Evolutionary conservation across 768 basidiomycete genomes (phyloP), one percentile per base, ranked within the genome.

Genomic region (Collybia nuda): DNA sequence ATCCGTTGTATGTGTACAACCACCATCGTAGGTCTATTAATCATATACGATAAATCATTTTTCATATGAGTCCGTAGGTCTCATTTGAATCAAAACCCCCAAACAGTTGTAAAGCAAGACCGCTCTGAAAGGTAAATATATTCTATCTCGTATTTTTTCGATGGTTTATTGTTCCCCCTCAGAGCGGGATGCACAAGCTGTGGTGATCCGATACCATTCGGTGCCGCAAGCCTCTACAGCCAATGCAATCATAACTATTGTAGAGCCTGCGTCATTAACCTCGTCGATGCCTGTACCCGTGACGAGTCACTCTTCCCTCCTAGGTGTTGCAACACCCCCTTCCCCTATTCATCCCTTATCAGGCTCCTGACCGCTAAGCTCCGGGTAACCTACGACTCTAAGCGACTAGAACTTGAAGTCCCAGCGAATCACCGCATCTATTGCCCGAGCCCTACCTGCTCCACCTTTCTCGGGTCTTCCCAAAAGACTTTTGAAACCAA

Each of bases 231-330:
- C 2, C 67, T 78, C n/a, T 56, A 54, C 14, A 72, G 75, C 1
- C 65, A 75, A 2, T 83, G 82, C 57, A 55, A 58, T 0, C 78
- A 84, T 54, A 48, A 60, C 40, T 78, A 84, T 51, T 82, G 80
- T 62, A 54, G 53, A 15, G 60, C 47, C n/a, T 84, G 81, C 50
- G 38, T 80, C 28, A 46, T 56, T 0, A 62, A 65, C 26, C 71
- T 82, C 28, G 74, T 76, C 15, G 58, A 70, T 40, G 50, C 72
- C 0, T 72, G 75, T 18, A 68, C 70, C 9, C 66, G 63, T 2
- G 82, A 84, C 54, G 82, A 84, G 52, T 67, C 75, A 0, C 70
- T 82, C 3, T 74, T 73, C 48, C 81, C 82, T 0, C 67, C 80
- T 7, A 71, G 75, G 29, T 84, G 81, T 57, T 84, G 80, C 59